phyloP scores from a whole-genome alignment of 2,329 filamentous ascomycete genomes.

The Byssothecium circinans region DNA sequence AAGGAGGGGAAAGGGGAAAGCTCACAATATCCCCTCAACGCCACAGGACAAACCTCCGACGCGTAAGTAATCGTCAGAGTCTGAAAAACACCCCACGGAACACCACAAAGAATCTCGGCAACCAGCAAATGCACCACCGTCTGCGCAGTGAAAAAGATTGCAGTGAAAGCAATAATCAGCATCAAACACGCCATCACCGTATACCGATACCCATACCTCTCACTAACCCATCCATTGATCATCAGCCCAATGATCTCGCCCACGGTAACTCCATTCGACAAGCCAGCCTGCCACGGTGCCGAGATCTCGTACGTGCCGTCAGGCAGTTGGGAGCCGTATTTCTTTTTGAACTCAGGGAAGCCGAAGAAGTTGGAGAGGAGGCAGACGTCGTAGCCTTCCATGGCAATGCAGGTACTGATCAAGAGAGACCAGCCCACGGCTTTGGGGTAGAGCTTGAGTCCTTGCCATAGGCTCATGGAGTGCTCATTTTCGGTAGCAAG shows the following conservation, averaged over 20 bases:
- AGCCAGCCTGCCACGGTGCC: slow-evolving; percentile 51
- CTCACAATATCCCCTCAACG: slow-evolving; percentile 64
- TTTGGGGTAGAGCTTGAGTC: slow-evolving; percentile 81
- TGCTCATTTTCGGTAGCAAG: slow-evolving; percentile 53
- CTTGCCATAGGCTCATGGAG: slow-evolving; percentile 65
- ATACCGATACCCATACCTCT: slow-evolving; percentile 51
- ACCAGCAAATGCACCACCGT: slow-evolving; percentile 48
- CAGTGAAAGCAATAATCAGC: slow-evolving; percentile 48
- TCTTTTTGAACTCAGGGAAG: slow-evolving; percentile 51
- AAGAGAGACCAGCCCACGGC: slow-evolving; percentile 80
- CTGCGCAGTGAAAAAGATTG: slow-evolving; percentile 55
- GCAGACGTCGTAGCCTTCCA: slow-evolving; percentile 87
- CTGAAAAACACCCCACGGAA: slow-evolving; percentile 54
- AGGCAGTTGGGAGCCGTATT: slow-evolving; percentile 47
- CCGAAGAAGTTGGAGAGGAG: slow-evolving; percentile 78
- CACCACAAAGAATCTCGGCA: slow-evolving; percentile 52
- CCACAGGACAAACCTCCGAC: slow-evolving; percentile 68
- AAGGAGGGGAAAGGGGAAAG: background rate
- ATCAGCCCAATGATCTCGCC: slow-evolving; percentile 52
- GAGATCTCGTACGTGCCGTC: slow-evolving; percentile 49
- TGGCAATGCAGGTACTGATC: slow-evolving; percentile 87
- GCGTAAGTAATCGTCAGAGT: slow-evolving; percentile 55
- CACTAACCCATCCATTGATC: slow-evolving; percentile 51
- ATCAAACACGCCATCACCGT: slow-evolving; percentile 50
- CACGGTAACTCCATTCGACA: slow-evolving; percentile 52